These are phyloP conservation scores for Sordariomycetes sp. DNA, from an alignment of 2,329 filamentous ascomycete species.

Conservation along the genomic window DNA sequence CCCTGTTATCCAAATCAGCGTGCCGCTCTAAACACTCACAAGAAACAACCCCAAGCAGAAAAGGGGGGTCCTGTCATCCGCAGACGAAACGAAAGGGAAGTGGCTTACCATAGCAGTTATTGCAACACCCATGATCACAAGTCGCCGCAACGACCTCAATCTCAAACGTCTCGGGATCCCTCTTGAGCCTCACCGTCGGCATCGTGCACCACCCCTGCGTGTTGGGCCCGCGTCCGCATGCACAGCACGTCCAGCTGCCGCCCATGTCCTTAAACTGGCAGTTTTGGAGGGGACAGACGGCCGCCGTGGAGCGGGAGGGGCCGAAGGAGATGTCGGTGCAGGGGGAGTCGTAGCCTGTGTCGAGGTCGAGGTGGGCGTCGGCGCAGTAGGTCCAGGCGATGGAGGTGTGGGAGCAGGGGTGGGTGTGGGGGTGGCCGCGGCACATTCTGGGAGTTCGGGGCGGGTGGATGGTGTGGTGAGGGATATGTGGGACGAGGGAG, in stretches of 20 bases:
- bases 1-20: neutral
- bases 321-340: slow-evolving; percentile 35
- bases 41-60: neutral
- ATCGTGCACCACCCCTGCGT: slow-evolving; percentile 37
- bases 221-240: slow-evolving; percentile 36
- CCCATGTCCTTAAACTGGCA: slow-evolving; percentile 36
- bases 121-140: slow-evolving; percentile 41
- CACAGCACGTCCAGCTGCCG: slow-evolving; percentile 39
- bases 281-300: slow-evolving; percentile 33
- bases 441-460: slow-evolving; percentile 25
- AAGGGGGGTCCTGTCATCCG: neutral
- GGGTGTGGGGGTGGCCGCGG: slow-evolving; percentile 37
- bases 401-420: slow-evolving; percentile 39
- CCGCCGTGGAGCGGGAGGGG: slow-evolving; percentile 25
- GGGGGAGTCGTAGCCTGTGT: slow-evolving; percentile 33
- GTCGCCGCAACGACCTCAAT: slow-evolving; percentile 23
- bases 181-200: slow-evolving; percentile 15
- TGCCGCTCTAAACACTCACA: neutral
- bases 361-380: slow-evolving; percentile 27
- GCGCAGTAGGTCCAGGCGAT: slow-evolving; percentile 42
- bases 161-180: slow-evolving; percentile 17
- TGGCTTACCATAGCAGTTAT: slow-evolving; percentile 29
- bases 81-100: neutral
- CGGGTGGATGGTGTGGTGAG: neutral
- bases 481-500: neutral